Evolutionary conservation across 805 yeast genomes (phyloP).

Genomic region (Candida multigemmis): DNA sequence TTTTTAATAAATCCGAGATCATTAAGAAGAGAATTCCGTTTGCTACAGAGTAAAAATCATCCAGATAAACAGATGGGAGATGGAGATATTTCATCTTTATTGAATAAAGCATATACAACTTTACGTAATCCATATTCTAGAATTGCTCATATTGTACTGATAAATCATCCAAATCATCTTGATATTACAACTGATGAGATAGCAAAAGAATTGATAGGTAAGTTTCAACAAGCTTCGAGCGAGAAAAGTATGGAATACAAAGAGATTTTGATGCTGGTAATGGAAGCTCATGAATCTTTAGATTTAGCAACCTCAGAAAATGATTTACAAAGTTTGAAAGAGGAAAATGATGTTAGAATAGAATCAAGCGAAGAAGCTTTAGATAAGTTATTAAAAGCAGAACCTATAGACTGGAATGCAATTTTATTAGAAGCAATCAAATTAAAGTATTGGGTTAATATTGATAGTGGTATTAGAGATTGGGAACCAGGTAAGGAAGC

Average conservation of each 20-base stretch:
- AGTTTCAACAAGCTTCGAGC: slow-evolving; percentile 24
- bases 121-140: slow-evolving; percentile 63
- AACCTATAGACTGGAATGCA: slow-evolving; percentile 39
- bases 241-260: slow-evolving; percentile 33
- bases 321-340: slow-evolving; percentile 45
- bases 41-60: slow-evolving; percentile 65
- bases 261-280: slow-evolving; percentile 59
- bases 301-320: slow-evolving; percentile 53
- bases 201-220: slow-evolving; percentile 31
- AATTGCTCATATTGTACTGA: slow-evolving; percentile 25
- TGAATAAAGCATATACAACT: slow-evolving; percentile 74
- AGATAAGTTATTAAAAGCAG: slow-evolving; percentile 31
- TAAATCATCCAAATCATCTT: slow-evolving; percentile 25
- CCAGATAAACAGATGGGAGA: slow-evolving; percentile 51
- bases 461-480: slow-evolving; percentile 62
- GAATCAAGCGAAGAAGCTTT: slow-evolving; percentile 34
- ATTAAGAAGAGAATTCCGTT: slow-evolving; percentile 68
- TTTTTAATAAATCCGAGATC: slow-evolving; percentile 48
- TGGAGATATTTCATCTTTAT: slow-evolving; percentile 35
- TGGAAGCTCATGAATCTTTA: slow-evolving; percentile 78
- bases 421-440: slow-evolving; percentile 63
- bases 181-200: slow-evolving; percentile 56
- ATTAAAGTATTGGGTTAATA: slow-evolving; percentile 78
- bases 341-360: slow-evolving; percentile 52
- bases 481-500: slow-evolving; percentile 71